phyloP scores from a whole-genome alignment of 805 yeast species.

The Candida tibetensis region DNA sequence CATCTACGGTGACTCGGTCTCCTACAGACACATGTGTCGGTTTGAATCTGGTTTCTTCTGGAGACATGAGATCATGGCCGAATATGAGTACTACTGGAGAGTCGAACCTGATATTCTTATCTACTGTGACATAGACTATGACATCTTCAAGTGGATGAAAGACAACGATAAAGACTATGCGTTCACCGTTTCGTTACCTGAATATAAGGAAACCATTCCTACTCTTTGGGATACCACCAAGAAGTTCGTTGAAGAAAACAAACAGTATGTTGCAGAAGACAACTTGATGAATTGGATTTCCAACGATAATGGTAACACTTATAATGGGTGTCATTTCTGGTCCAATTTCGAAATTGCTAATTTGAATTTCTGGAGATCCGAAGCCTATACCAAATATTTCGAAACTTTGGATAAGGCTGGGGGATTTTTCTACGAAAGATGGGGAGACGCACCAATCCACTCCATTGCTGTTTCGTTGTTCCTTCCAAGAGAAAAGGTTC shows the following conservation, averaged over 20 bases:
- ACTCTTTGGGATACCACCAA: slow-evolving; percentile 79
- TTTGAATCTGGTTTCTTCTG: slow-evolving; percentile 88
- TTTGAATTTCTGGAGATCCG: slow-evolving; percentile 69
- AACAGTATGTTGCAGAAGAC: slow-evolving; percentile 58
- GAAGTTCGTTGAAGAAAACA: slow-evolving; percentile 59
- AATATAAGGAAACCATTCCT: slow-evolving; percentile 81
- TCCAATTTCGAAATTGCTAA: slow-evolving; percentile 84
- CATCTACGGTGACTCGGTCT: slow-evolving; percentile 70
- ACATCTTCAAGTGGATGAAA: slow-evolving; percentile 80
- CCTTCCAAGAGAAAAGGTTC: slow-evolving; percentile 65
- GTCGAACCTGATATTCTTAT: slow-evolving; percentile 85
- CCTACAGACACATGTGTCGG: slow-evolving; percentile 92
- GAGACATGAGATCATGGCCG: slow-evolving; percentile 67
- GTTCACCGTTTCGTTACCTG: slow-evolving; percentile 79
- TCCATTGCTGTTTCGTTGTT: slow-evolving; percentile 83
- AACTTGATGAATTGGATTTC: slow-evolving; percentile 70
- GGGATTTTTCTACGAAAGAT: slow-evolving; percentile 90
- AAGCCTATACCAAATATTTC: slow-evolving; percentile 69
- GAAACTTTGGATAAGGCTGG: slow-evolving; percentile 74
- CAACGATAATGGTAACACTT: slow-evolving; percentile 63
- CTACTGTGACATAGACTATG: slow-evolving; percentile 81
- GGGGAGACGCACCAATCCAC: slow-evolving; percentile 96
- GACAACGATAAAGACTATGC: slow-evolving; percentile 79
- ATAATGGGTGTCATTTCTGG: slow-evolving; percentile 89
- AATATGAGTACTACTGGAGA: slow-evolving; percentile 93